Conservation (phyloP, 768 basidiomycete species). For the Dendrothele bispora region DNA sequence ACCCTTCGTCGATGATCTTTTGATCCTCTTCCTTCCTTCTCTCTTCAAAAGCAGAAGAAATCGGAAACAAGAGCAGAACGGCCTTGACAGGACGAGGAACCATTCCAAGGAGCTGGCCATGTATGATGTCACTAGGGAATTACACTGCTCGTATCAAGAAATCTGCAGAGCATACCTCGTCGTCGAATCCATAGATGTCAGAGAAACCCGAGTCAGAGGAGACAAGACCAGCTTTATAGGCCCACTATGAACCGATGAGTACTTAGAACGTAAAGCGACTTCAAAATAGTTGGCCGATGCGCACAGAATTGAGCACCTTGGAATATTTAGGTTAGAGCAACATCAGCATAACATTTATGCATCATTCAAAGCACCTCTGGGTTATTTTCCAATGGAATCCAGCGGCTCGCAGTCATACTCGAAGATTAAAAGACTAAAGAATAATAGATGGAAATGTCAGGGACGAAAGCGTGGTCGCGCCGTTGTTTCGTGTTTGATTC, state of each 20-base stretch:
- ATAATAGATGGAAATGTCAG: no score
- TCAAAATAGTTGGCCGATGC: constrained; percentile 11
- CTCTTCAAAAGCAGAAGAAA: constrained; percentile 47
- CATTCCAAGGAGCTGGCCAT: constrained; percentile 59
- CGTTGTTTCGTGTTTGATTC: no score
- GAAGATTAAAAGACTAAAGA: no score
- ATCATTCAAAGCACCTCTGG: constrained; percentile 35
- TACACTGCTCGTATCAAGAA: background rate
- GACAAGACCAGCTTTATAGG: constrained; percentile 63
- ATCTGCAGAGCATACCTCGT: constrained; percentile 46
- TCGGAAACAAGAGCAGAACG: constrained; percentile 84
- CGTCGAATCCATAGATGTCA: constrained; percentile 75
- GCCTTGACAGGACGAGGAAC: constrained; percentile 80
- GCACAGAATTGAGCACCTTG: constrained; percentile 50
- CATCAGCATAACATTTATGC: constrained; percentile 2
- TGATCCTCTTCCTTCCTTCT: constrained; percentile 62
- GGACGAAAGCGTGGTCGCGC: no score
- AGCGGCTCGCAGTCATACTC: no score
- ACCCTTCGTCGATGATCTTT: constrained; percentile 43
- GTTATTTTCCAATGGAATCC: constrained; percentile 84
- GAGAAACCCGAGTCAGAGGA: constrained; percentile 50
- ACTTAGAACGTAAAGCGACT: background rate
- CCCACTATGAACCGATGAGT: constrained; percentile 48
- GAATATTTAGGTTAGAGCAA: no score
- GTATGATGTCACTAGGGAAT: background rate